phyloP scores from a whole-genome alignment of 306 rosid species.

The Parietaria judaica region DNA sequence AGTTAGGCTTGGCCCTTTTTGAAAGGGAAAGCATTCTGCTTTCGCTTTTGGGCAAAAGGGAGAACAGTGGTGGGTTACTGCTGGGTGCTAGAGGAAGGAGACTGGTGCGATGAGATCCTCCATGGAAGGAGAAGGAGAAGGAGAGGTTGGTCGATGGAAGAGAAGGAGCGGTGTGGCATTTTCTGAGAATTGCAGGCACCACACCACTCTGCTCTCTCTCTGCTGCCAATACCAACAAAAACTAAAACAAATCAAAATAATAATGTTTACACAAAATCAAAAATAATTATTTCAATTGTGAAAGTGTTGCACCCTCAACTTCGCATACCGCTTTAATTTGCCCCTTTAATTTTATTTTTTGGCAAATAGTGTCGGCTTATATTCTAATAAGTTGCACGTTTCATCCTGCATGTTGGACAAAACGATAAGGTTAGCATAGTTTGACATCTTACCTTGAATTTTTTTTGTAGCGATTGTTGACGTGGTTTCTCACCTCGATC shows the following conservation, averaged over 20 bases:
- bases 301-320: too few relatives aligned
- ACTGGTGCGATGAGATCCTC: not conserved
- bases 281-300: too few relatives aligned
- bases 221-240: slow-evolving; percentile 32
- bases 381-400: too few relatives aligned
- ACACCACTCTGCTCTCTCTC: slow-evolving; percentile 32
- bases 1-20: not conserved
- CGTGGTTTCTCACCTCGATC: too few relatives aligned
- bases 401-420: too few relatives aligned
- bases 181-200: slow-evolving; percentile 43
- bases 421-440: too few relatives aligned
- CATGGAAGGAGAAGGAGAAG: slow-evolving; percentile 32
- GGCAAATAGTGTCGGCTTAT: too few relatives aligned
- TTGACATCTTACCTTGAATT: too few relatives aligned
- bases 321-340: too few relatives aligned
- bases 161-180: slow-evolving; percentile 59
- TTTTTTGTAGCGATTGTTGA: too few relatives aligned
- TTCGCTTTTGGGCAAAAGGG: slow-evolving; percentile 19
- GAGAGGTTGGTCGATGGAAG: slow-evolving; percentile 59
- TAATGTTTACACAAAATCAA: too few relatives aligned
- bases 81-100: not conserved
- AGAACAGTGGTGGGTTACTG: not conserved
- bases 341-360: too few relatives aligned
- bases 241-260: slow-evolving; percentile 1
- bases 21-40: slow-evolving; percentile 16